Evolutionary conservation across 2,329 filamentous ascomycete species (phyloP).

Genomic region (Penicillium sp.): DNA sequence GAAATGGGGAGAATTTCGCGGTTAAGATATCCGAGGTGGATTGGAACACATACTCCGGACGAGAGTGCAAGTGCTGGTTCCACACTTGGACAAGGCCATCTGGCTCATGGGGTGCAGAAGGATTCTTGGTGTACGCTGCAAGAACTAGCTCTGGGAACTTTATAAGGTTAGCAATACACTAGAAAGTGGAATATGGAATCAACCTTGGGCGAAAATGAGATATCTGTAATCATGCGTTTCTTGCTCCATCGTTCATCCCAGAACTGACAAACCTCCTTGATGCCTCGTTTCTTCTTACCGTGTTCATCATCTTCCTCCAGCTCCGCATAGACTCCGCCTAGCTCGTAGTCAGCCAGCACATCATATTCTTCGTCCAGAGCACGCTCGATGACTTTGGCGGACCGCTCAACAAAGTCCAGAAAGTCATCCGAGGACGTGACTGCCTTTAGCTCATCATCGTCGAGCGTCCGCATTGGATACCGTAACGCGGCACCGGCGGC

Average conservation of each 20-base stretch:
- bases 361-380: constrained; percentile 96
- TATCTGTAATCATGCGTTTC: constrained; percentile 94
- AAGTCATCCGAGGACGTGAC: constrained; percentile 94
- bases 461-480: constrained; percentile 80
- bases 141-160: constrained; percentile 87
- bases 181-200: constrained; percentile 13
- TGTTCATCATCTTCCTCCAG: constrained; percentile 78
- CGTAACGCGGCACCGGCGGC: constrained; percentile 52
- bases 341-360: constrained; percentile 90
- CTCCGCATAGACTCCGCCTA: constrained; percentile 71
- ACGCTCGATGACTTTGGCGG: constrained; percentile 95
- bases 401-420: constrained; percentile 90
- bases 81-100: constrained; percentile 94
- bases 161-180: background rate
- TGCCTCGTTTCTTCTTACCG: constrained; percentile 49
- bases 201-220: constrained; percentile 92
- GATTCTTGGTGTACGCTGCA: constrained; percentile 96
- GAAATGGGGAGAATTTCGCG: constrained; percentile 97
- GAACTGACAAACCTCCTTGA: constrained; percentile 87
- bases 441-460: constrained; percentile 82
- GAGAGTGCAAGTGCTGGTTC: constrained; percentile 93
- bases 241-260: constrained; percentile 96
- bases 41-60: constrained; percentile 95
- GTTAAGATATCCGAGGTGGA: constrained; percentile 94
- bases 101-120: constrained; percentile 89